Conservation (phyloP, 2,329 filamentous ascomycete species). For the Bipolaris cookei region DNA sequence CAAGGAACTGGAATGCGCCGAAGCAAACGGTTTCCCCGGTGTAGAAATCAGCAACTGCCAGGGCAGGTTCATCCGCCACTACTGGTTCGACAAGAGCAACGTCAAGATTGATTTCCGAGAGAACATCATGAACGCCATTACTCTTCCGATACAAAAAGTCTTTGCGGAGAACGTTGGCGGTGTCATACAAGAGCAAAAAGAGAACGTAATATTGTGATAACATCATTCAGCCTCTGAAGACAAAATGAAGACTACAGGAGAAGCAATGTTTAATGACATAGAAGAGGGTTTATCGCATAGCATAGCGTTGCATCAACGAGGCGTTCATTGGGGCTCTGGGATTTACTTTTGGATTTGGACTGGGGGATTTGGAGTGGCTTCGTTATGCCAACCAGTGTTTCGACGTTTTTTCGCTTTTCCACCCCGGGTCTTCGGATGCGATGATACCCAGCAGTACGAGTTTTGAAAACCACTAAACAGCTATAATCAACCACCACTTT, state of each 20-base stretch:
- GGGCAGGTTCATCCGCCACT: slow-evolving; percentile 47
- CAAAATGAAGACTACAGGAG: slow-evolving; percentile 3
- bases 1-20: slow-evolving; percentile 47
- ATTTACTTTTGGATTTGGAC: slow-evolving; percentile 1
- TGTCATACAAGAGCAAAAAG: slow-evolving; percentile 36
- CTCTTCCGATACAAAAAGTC: slow-evolving; percentile 43
- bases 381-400: background rate
- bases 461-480: slow-evolving; percentile 10
- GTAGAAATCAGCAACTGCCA: slow-evolving; percentile 45
- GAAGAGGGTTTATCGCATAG: slow-evolving; percentile 26
- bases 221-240: background rate
- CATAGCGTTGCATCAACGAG: slow-evolving; percentile 35
- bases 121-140: slow-evolving; percentile 49
- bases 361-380: slow-evolving; percentile 3
- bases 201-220: slow-evolving; percentile 37
- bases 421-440: slow-evolving; percentile 27
- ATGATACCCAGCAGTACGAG: slow-evolving; percentile 31
- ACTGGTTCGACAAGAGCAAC: slow-evolving; percentile 47
- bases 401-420: slow-evolving; percentile 15
- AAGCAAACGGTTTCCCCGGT: slow-evolving; percentile 49
- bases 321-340: slow-evolving; percentile 21
- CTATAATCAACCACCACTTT: background rate
- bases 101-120: slow-evolving; percentile 45
- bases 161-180: slow-evolving; percentile 40
- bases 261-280: slow-evolving; percentile 34